Evolutionary conservation across 1,284 basidiomycete species (phyloP), one percentile per base, ranked within the genome.

Genomic region (Fomitiporia mediterranea): DNA sequence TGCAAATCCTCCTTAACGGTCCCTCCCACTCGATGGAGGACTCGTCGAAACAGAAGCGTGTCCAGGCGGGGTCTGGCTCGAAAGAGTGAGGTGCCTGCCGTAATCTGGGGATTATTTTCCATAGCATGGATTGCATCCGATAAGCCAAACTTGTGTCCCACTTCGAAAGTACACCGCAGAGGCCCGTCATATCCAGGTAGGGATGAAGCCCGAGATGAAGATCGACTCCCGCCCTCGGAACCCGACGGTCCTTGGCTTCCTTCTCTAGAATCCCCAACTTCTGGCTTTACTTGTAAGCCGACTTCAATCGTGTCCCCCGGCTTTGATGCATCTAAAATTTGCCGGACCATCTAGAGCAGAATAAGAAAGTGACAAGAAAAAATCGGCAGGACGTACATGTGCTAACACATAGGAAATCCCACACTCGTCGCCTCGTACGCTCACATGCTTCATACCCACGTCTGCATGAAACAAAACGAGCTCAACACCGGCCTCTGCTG

Each of bases 401-500:
- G 85, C 82, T 48, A 96, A 70, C 1, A 84, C 79, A 71, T 89
- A 94, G 27, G 83, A 84, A 60, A 95, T 74, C 0, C 85, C 92
- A 62, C 84, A 85, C 64, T 93, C 91, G 65, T 95, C 90, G 4
- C 91, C 94, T 62, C 78, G 81, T 19, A 95, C 90, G 56, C 83
- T 84, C 54, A 94, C 79, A 65, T 94, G 88, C 71, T 87, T 89
- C 74, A 94, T 77, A 19, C 84, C 85, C 19, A 89, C 83, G 68
- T 95, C 92, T 38, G 86, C 88, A 64, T 95, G 92, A 67, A 87
- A 94, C 6, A 96, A 73, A 6, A 95, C 91, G 58, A 97, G 74
- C 67, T 97, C 93, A 42, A 95, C 86, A 9, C 86, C 89, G 47
- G 77, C 79, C 62, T 91, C 82, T 1, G 91, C 86, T n/a, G 91